A percentile compares a stretch with the other conserved stretches of the same genome.
These are phyloP conservation scores for Phytophthora chlamydospora DNA, from an alignment of 352 stramenopile species.

Conservation along the genomic window DNA sequence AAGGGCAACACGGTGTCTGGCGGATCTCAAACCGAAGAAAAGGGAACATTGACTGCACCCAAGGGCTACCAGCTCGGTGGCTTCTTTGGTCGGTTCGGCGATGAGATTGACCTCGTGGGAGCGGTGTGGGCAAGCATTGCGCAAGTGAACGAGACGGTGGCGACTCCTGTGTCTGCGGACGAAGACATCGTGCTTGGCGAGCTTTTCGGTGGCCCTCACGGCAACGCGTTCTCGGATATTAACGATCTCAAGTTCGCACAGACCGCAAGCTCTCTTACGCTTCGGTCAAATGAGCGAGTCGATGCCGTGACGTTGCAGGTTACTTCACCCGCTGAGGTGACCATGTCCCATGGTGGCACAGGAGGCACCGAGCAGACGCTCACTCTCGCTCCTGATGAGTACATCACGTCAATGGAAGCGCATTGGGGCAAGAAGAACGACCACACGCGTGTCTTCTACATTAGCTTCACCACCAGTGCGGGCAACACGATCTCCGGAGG, in stretches of 20 bases:
- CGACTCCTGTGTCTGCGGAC: conserved; percentile 9
- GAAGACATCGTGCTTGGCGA: conserved; percentile 28
- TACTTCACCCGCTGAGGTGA: conserved; percentile 14
- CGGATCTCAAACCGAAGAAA: conserved; percentile 23
- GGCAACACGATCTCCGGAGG: conserved; percentile 39
- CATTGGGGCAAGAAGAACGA: conserved; percentile 52
- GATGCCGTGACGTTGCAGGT: conserved; percentile 49
- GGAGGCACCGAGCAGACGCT: conserved; percentile 47
- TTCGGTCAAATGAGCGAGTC: conserved; percentile 35
- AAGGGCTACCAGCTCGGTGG: conserved; percentile 30
- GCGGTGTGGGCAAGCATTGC: conserved; percentile 34
- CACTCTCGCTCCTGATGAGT: conserved; percentile 34
- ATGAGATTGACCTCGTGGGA: conserved; percentile 25
- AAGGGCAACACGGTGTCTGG: conserved; percentile 16
- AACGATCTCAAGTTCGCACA: conserved; percentile 28
- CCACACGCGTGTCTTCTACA: conserved; percentile 51
- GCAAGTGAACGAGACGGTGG: conserved; percentile 22
- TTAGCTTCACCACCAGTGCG: conserved; percentile 45
- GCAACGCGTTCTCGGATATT: conserved; percentile 33
- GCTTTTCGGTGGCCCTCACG: conserved; percentile 27
- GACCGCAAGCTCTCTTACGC: conserved; percentile 13
- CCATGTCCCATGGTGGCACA: conserved; percentile 43
- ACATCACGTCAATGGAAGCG: conserved; percentile 39
- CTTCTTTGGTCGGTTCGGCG: conserved; percentile 27
- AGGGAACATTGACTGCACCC: conserved; percentile 14